phyloP scores from a whole-genome alignment of 129 eudicot genomes.

The Dittrichia graveolens region DNA sequence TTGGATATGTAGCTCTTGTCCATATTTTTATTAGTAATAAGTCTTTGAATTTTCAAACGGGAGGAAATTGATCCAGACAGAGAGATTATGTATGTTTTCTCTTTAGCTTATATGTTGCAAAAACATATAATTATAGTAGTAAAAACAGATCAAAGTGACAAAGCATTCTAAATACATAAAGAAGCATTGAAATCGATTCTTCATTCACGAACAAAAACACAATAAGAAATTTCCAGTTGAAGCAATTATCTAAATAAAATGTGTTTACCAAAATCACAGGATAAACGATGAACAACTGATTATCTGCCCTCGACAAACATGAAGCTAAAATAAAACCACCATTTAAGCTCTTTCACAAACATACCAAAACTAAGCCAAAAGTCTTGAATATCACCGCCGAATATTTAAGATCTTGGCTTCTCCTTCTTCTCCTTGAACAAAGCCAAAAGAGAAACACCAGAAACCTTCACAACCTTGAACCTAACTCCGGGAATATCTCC shows the following conservation, averaged over 20 bases:
- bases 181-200: background rate
- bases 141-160: too few species aligned
- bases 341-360: constrained; percentile 31
- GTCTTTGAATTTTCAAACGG: too few species aligned
- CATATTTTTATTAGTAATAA: too few species aligned
- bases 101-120: too few species aligned
- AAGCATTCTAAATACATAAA: too few species aligned
- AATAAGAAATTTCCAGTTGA: background rate
- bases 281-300: constrained; percentile 31
- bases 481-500: constrained; percentile 81
- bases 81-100: too few species aligned
- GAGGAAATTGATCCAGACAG: too few species aligned
- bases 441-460: constrained; percentile 70
- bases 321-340: constrained; percentile 24
- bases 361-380: constrained; percentile 9
- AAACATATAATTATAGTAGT: too few species aligned
- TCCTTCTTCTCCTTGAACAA: constrained; percentile 70
- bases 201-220: background rate
- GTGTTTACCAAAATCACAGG: constrained; percentile 38
- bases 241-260: constrained; percentile 29
- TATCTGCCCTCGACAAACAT: constrained; percentile 33
- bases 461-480: constrained; percentile 74
- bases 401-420: constrained; percentile 62
- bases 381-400: background rate
- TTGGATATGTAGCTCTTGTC: too few species aligned